phyloP scores from a whole-genome alignment of 1,284 basidiomycete species.

The Sanghuangporus sanghuang region DNA sequence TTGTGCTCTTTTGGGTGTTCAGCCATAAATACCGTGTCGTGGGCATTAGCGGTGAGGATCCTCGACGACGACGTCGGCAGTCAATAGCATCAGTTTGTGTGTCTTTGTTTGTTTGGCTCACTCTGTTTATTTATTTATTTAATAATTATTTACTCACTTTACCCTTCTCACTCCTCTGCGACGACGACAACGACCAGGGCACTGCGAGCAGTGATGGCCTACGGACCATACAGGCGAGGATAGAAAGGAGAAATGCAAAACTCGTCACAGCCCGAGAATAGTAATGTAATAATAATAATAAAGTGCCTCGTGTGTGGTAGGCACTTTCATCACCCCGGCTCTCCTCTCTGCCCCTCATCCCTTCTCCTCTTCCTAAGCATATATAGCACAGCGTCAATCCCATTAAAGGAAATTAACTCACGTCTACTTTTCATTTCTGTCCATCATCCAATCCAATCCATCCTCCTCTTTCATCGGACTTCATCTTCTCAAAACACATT shows the following conservation, averaged over 20 bases:
- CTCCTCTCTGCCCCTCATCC: background rate
- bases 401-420: background rate
- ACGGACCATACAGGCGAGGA: constrained; percentile 1
- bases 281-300: background rate
- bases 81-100: background rate
- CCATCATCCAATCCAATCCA: background rate
- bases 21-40: constrained; percentile 7
- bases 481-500: background rate
- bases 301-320: constrained; percentile 8
- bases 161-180: background rate
- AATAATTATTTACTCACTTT: background rate
- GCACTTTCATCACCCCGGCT: constrained; percentile 14
- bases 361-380: background rate
- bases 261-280: background rate
- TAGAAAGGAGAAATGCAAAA: background rate
- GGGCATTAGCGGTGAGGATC: background rate
- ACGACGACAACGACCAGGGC: constrained; percentile 6
- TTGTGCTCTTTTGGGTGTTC: background rate
- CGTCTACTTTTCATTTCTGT: background rate
- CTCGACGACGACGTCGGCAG: background rate
- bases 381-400: background rate
- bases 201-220: background rate
- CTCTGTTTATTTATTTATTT: background rate
- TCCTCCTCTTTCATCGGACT: background rate
- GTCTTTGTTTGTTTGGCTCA: background rate